Evolutionary conservation across 192 early-diverging fungal species (phyloP).

Genomic region (Coemansia sp.): DNA sequence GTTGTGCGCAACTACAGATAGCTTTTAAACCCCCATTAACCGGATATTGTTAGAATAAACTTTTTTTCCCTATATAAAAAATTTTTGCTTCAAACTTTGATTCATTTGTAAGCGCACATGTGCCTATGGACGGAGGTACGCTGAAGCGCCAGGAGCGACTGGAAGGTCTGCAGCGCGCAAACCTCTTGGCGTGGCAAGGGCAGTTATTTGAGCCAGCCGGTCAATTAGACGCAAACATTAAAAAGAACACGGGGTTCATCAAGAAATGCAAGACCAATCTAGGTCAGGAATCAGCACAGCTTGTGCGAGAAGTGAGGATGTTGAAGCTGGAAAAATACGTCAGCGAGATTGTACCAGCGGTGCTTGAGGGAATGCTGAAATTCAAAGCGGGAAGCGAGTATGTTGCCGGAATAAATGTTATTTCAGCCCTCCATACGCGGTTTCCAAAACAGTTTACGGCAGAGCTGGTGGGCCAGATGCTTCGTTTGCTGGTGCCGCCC

Average conservation of each 20-base stretch:
- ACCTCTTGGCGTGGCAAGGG: conserved; percentile 41
- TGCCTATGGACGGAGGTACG: conserved; percentile 46
- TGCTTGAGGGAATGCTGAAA: conserved; percentile 68
- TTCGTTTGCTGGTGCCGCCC: conserved; percentile 66
- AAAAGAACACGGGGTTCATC: conserved; percentile 96
- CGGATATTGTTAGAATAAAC: background rate
- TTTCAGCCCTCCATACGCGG: conserved; percentile 83
- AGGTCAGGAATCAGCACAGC: conserved; percentile 63
- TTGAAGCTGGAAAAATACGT: conserved; percentile 97
- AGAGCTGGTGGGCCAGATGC: conserved; percentile 61
- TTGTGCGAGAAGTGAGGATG: conserved; percentile 75
- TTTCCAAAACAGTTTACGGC: conserved; percentile 79
- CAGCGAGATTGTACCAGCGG: conserved; percentile 82
- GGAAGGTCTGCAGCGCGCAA: conserved; percentile 35
- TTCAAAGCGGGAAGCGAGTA: conserved; percentile 74
- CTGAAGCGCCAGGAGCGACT: conserved; percentile 49
- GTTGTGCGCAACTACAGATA: conserved; percentile 1
- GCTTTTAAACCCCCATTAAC: conserved; percentile 1
- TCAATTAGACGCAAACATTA: conserved; percentile 87
- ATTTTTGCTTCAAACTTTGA: conserved; percentile 3
- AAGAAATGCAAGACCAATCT: conserved; percentile 82
- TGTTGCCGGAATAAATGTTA: conserved; percentile 74
- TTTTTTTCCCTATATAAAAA: background rate
- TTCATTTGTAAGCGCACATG: conserved; percentile 23
- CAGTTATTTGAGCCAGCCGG: conserved; percentile 13